Evolutionary conservation across 352 stramenopile genomes (phyloP), one percentile per base, ranked within the genome.

Genomic region (Pseudoperonospora humuli): DNA sequence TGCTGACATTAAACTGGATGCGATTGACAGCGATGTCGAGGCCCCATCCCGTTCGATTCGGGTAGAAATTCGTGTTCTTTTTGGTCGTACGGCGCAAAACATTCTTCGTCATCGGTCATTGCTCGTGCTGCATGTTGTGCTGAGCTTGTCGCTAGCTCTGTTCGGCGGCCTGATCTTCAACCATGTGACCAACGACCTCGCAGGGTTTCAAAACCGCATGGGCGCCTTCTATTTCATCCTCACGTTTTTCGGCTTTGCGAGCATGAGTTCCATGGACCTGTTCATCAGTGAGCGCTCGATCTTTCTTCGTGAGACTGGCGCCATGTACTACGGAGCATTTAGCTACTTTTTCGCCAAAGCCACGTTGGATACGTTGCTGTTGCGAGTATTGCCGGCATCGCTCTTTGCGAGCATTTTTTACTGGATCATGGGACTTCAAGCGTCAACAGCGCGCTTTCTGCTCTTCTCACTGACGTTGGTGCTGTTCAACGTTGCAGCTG

Each of bases 401-500:
- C 45, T 87, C 28, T 93, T 91, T 59, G 64, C 73, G n/a, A 77
- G 68, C 18, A 86, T 93, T 44, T 90, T 91, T 38, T 93, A 93
- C 62, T 86, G 75, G 66, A 69, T 93, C 50, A 93, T 93, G 76
- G 78, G 76, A 0, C 62, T 93, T 3, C 74, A 90, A 55, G 45
- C 72, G 3, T 67, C 61, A 18, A 45, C 72, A 6, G 45, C 50
- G 19, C 73, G 70, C 45, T 93, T 91, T 39, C 15, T 73, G 10
- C 51, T 84, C 31, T 93, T 91, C 54, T 61, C 70, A 15, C 42
- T 64, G 7, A 90, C 76, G 33, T 50, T 93, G 20, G 67, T 91
- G 31, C 61, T 91, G 15, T 90, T 90, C 55, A 91, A 89, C 44
- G 59, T 93, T 5, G 77, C 76, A 0, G 75, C 75, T 3, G 81